Evolutionary conservation across 495 filamentous ascomycete genomes (phyloP), one percentile per base, ranked within the genome.

Genomic region (Bathelium albidoporum): DNA sequence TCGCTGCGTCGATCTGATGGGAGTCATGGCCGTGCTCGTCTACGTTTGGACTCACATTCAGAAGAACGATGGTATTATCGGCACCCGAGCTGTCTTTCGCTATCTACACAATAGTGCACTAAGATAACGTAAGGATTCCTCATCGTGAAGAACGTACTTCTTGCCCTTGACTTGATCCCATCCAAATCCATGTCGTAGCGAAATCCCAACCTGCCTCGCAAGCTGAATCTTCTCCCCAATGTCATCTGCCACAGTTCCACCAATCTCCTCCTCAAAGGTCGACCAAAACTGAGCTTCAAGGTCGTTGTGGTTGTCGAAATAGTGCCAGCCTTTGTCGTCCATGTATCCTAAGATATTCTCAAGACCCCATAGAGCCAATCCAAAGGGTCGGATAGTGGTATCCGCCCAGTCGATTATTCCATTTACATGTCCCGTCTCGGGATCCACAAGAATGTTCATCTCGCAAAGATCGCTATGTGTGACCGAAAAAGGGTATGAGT

Each of bases 381-480:
- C 77, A 58, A 81, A 82, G 18, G 77, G 78, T 5, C 71, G 68
- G 63, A 79, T 70, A 26, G 64, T 75, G 36, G 77, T 71, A 34
- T 80, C 75, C 39, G 75, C 73, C 77, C 74, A 80, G 70, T 82
- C 78, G 36, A 82, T 63, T 61, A 78, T 70, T 31, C 77, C 77
- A 26, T 70, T 80, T 59, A 80, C 77, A 60, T 71, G 52, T 28
- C 76, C 76, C 2, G 68, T 76, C 64, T 68, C 44, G 4, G 72
- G 69, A 49, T 79, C 72, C 31, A 78, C 62, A 7, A 81, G 65
- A 24, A 81, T 72, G 71, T 80, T 81, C 59, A 78, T 77, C 45
- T 72, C 67, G 60, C 71, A 76, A 36, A 83, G 70, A 66, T 82
- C 79, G 12, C 67, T 72, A 64, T 82, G 77, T 16, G 71, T 79